Base-by-base conservation (phyloP, 2,329 filamentous ascomycete genomes). In the Exophiala lecanii-corni region DNA sequence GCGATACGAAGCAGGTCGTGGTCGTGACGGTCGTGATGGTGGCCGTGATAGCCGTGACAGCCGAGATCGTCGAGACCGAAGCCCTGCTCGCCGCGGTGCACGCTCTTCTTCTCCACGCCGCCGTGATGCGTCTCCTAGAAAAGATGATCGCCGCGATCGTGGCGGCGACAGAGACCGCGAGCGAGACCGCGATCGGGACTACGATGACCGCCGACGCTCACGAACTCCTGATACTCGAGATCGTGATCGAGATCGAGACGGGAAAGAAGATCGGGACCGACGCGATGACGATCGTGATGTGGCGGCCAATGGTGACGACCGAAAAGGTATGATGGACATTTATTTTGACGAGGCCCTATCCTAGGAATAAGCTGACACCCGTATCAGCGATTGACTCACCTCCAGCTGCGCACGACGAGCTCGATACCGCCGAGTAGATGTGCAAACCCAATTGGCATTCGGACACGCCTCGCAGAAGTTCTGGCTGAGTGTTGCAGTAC, bases 1-100 rank as follows among this genome's bases (percentile, higher is more conserved):
- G 92, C 86, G 92, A 50, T 98, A 98, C 64, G 92, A 96, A 67
- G 89, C 88, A 56, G 91, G 89, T 49, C 81, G 85, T 60, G 85
- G 88, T 59, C 84, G 68, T 30, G 44, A 19, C 16, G 18, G 43
- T 26, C 70, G 74, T 46, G 40, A 43, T 9, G 18, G 41, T 40
- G 39, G 34, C 19, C 39, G 48, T 33, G 50, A 43, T 38, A 17
- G 55, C 39, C 52, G 51, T 45, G 59, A 74, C 47, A 76, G 72
- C 53, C 76, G 73, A 54, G 71, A 74, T 46, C 76, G 73, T 55
- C 78, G 74, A 53, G 72, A 84, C 56, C 84, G 87, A 48, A 85
- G 86, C 50, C 85, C 85, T 43, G 87, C 88, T 51, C 83, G 88
- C 53, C 82, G 85, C 57, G 78, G 81, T 62, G 79, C 78, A 42